A percentile compares a stretch with the other conserved stretches of the same genome.
These are phyloP conservation scores for Neofusicoccum cordaticola DNA, from an alignment of 2,329 filamentous ascomycete species.

Conservation along the genomic window DNA sequence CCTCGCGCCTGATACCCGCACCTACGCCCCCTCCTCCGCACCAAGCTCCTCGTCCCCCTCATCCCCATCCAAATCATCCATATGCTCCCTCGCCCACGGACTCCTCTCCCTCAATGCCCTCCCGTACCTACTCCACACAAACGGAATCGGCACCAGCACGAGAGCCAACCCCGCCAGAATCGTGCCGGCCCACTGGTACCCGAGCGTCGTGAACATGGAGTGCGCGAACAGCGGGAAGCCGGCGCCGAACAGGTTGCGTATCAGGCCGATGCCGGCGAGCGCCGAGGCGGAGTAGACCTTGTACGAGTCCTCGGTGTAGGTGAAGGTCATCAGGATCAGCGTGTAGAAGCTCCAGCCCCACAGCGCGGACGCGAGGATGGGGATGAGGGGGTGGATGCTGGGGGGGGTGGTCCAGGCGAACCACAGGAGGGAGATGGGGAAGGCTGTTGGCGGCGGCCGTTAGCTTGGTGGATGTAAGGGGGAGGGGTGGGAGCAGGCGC, in stretches of 20 bases:
- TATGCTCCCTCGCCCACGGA: slow-evolving; percentile 39
- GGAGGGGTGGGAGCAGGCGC: slow-evolving; percentile 20
- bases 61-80: slow-evolving; percentile 24
- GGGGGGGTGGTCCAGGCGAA: slow-evolving; percentile 18
- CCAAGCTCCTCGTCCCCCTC: neutral
- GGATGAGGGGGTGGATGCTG: slow-evolving; percentile 38
- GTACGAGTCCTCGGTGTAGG: slow-evolving; percentile 50
- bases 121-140: slow-evolving; percentile 34
- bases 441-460: slow-evolving; percentile 21
- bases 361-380: slow-evolving; percentile 48
- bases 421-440: slow-evolving; percentile 25
- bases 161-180: slow-evolving; percentile 30
- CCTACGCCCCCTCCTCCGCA: neutral
- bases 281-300: slow-evolving; percentile 44
- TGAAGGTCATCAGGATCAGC: slow-evolving; percentile 50
- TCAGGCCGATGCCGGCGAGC: slow-evolving; percentile 40
- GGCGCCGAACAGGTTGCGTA: slow-evolving; percentile 38
- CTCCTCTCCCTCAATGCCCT: slow-evolving; percentile 34
- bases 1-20: neutral
- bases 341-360: slow-evolving; percentile 53
- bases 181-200: slow-evolving; percentile 31
- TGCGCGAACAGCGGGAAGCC: slow-evolving; percentile 33
- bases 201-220: slow-evolving; percentile 29
- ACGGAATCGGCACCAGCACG: slow-evolving; percentile 32
- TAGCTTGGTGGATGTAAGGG: slow-evolving; percentile 20